phyloP scores from a whole-genome alignment of 495 filamentous ascomycete species.

The Arthonia radiata region DNA sequence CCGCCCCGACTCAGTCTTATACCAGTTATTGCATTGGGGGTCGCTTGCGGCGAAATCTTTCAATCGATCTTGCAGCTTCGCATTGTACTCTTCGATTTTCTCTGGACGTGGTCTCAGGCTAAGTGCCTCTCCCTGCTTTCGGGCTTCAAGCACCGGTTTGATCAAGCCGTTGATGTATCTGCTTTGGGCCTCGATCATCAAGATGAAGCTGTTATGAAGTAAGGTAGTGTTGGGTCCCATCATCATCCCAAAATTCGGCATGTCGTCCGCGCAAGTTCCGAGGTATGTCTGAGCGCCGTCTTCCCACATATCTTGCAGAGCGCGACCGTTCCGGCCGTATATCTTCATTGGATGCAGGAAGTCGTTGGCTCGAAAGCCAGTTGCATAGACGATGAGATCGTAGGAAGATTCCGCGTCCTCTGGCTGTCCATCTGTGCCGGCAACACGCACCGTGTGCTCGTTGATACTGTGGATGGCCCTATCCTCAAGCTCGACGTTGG shows the following conservation, averaged over 20 bases:
- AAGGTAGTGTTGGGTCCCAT: conserved; percentile 34
- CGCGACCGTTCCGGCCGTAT: conserved; percentile 17
- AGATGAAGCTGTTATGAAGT: conserved; percentile 26
- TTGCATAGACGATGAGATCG: conserved; percentile 28
- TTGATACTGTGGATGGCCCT: conserved; percentile 19
- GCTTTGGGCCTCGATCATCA: conserved; percentile 35
- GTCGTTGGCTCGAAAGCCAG: conserved; percentile 28
- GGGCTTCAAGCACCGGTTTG: conserved; percentile 16
- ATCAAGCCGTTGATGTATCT: conserved; percentile 25
- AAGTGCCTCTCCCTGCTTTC: conserved; percentile 14
- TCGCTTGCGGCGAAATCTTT: conserved; percentile 22
- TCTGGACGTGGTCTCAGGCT: conserved; percentile 15
- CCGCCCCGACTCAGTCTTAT: conserved; percentile 25
- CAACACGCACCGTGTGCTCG: conserved; percentile 18
- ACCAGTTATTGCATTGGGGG: conserved; percentile 28
- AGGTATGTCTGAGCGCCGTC: conserved; percentile 20
- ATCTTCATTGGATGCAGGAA: conserved; percentile 30
- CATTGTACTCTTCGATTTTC: conserved; percentile 19
- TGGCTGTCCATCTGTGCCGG: conserved; percentile 7
- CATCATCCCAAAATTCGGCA: conserved; percentile 33
- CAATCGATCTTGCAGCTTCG: conserved; percentile 20
- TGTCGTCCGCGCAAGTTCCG: conserved; percentile 21
- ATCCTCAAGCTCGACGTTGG: conserved; percentile 26
- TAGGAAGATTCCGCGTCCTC: conserved; percentile 15
- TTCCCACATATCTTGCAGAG: conserved; percentile 24